Evolutionary conservation across 2,329 filamentous ascomycete species (phyloP), one percentile per base, ranked within the genome.

Genomic region (Penicillium sp.): DNA sequence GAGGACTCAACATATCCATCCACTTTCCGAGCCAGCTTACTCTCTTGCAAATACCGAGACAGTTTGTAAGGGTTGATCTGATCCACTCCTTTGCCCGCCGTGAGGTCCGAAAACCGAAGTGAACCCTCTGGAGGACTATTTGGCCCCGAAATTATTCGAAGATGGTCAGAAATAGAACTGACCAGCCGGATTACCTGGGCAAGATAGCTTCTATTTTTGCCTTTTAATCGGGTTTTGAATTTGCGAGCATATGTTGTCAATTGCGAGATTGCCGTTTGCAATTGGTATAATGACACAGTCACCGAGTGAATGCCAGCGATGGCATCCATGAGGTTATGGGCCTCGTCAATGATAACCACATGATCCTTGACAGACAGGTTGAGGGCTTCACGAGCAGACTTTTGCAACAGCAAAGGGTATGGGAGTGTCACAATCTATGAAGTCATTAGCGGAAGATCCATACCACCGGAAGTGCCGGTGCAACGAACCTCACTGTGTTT

Each of bases 271-370:
- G 89, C 90, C 57, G 84, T 82, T 49, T 85, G 85, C 19, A 98
- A 78, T 60, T 97, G 92, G 26, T 79, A 78, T 4, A 96, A 78
- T 2, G 85, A 85, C 21, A 98, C 82, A 35, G 90, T 86, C 0
- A 91, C 86, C 0, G 93, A 93, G 71, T 97, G 87, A 33, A 96
- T 95, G 46, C 87, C 89, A 16, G 91, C 85, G 46, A 99, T 91
- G 0, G 93, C 92, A 72, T 97, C 93, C 89, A 97, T 96, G 52
- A 99, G 84, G 69, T 99, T 99, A 72, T 99, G 95, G 0, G 95
- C 95, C 78, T 99, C 95, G 65, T 99, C 95, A 48, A 99, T 90
- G 26, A 99, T 90, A n/a, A 99, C 87, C 0, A 99, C 82, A 68
- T 96, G 95, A 5, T 87, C 86, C 66, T 96, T 92, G 9, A 99